A percentile compares a stretch with the other conserved stretches of the same genome.
Conservation (phyloP, 1,139 yeast genomes). For the Suhomyces panamericanus region DNA sequence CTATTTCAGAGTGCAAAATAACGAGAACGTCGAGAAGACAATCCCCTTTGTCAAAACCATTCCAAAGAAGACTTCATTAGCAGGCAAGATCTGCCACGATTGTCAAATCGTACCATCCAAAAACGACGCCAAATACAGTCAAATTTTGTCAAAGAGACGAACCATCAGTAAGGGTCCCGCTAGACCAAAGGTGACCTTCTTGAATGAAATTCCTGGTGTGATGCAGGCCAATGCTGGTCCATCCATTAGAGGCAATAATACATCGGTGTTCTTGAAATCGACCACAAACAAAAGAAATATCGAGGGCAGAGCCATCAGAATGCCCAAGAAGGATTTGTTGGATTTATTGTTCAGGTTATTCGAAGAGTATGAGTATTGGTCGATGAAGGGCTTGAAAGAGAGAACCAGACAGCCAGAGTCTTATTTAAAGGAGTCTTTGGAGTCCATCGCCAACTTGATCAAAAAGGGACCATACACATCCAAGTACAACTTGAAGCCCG, state of each 20-base stretch:
- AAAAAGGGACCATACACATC: slow-evolving; percentile 96
- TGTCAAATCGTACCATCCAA: slow-evolving; percentile 84
- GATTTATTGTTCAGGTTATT: slow-evolving; percentile 85
- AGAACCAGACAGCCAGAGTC: slow-evolving; percentile 96
- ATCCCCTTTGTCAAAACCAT: slow-evolving; percentile 78
- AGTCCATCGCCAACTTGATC: slow-evolving; percentile 82
- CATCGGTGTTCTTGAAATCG: slow-evolving; percentile 59
- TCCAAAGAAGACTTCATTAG: slow-evolving; percentile 80
- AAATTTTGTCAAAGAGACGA: slow-evolving; percentile 48
- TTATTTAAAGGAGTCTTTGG: slow-evolving; percentile 86
- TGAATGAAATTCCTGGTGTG: slow-evolving; percentile 85
- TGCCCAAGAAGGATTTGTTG: slow-evolving; percentile 89
- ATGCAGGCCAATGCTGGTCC: slow-evolving; percentile 84
- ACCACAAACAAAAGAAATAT: slow-evolving; percentile 37
- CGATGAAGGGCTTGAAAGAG: slow-evolving; percentile 89
- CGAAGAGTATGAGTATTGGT: slow-evolving; percentile 97
- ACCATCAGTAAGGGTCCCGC: slow-evolving; percentile 42
- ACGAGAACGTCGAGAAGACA: slow-evolving; percentile 34
- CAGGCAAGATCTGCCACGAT: slow-evolving; percentile 90
- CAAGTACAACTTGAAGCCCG: slow-evolving; percentile 86
- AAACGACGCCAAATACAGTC: slow-evolving; percentile 66
- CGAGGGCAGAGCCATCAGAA: slow-evolving; percentile 91
- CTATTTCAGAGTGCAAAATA: slow-evolving; percentile 33
- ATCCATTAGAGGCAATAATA: slow-evolving; percentile 66
- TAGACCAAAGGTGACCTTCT: slow-evolving; percentile 74